A percentile compares a stretch with the other conserved stretches of the same genome.
phyloP scores from a whole-genome alignment of 1,284 basidiomycete genomes.

The Ceratobasidium sp. region DNA sequence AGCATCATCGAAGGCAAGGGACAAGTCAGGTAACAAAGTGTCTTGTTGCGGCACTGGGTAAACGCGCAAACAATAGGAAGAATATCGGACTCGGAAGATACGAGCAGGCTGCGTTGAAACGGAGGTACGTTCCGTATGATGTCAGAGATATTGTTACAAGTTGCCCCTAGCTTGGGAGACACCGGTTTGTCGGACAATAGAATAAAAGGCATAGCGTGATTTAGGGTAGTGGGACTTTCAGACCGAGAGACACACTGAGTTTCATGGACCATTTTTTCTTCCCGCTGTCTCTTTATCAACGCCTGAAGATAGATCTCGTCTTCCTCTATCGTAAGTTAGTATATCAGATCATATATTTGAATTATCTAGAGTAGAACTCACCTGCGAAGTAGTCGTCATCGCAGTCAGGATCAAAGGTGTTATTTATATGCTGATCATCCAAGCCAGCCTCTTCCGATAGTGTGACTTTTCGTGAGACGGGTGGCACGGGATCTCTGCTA shows the following conservation, averaged over 20 bases:
- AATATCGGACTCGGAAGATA: not conserved
- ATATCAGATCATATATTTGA: not conserved
- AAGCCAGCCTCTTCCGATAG: not conserved
- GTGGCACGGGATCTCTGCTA: not conserved
- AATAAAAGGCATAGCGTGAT: not conserved
- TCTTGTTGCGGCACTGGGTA: not conserved
- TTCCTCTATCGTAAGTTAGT: not conserved
- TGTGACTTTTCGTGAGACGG: not conserved
- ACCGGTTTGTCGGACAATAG: not conserved
- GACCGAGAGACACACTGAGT: no score
- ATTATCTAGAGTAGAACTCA: not conserved
- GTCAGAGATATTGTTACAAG: not conserved
- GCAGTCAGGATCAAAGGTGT: not conserved
- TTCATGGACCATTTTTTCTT: not conserved
- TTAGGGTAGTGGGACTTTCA: not conserved
- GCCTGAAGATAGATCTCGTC: conserved; percentile 3
- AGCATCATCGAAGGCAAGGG: not conserved
- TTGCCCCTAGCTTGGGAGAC: not conserved
- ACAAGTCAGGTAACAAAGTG: conserved; percentile 24
- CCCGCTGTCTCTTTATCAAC: not conserved
- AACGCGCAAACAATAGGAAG: not conserved
- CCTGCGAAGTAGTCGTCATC: conserved; percentile 17
- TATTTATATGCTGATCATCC: not conserved
- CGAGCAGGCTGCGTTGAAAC: not conserved
- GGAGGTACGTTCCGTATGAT: not conserved